A percentile compares a stretch with the other conserved stretches of the same genome.
Evolutionary conservation across 176 grass and related monocot genomes (phyloP).

Genomic region (Urochloa ruziziensis): DNA sequence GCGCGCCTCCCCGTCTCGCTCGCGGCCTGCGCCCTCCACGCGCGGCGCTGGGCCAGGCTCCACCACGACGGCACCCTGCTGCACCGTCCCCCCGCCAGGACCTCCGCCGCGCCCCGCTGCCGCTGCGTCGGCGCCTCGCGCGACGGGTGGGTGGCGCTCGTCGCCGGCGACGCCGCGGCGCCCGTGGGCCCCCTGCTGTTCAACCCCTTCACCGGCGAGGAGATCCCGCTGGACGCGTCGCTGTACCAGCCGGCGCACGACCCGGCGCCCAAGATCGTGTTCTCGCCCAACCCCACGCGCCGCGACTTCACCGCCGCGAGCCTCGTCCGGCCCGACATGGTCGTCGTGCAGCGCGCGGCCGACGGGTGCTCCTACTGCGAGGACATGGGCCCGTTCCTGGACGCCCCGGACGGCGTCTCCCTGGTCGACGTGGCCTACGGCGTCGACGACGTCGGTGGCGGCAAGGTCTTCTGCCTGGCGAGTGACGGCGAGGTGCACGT

Average conservation of each 20-base stretch:
- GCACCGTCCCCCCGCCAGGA: neutral
- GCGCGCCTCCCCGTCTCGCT: conserved; percentile 5
- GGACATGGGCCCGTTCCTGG: conserved; percentile 9
- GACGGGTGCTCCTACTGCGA: neutral
- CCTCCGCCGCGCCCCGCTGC: neutral
- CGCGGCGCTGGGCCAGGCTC: neutral
- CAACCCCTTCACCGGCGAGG: conserved; percentile 21
- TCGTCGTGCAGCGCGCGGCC: conserved; percentile 12
- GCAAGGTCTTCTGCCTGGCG: neutral
- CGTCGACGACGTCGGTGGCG: neutral
- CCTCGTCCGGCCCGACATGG: neutral
- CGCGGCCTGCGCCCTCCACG: neutral
- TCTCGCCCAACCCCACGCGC: neutral
- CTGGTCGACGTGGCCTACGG: conserved; percentile 15
- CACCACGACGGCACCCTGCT: neutral
- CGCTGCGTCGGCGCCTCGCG: conserved; percentile 30
- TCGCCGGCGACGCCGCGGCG: neutral
- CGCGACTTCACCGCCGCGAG: conserved; percentile 11
- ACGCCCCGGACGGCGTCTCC: neutral
- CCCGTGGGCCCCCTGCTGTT: neutral
- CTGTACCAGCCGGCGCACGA: neutral
- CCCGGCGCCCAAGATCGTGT: neutral
- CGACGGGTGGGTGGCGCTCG: conserved; percentile 23
- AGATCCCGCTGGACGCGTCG: conserved; percentile 7
- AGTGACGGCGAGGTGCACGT: conserved; percentile 2